Base-by-base conservation (phyloP, 2,329 filamentous ascomycete genomes). In the Beauveria caledonica region DNA sequence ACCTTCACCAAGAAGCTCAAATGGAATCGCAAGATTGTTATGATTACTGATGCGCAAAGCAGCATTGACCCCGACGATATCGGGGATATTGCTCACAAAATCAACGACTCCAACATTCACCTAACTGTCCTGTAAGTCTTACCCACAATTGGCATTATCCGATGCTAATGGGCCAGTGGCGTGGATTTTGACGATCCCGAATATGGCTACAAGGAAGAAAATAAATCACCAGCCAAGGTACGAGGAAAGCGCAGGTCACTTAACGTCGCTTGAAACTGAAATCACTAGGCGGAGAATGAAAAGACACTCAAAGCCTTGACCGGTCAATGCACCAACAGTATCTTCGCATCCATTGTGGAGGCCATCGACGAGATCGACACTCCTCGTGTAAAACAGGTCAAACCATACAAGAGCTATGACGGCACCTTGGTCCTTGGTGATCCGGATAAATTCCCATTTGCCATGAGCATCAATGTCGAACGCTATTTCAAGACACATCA, bases 121-220 rank as follows among this genome's bases (percentile, higher is more conserved):
- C 77, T 99, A 48, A 81, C 87, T 1, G 77, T 97, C 11, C 75
- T 97, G 87, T 92, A 73, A 73, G 88, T 80, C 4, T 11, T 9
- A 4, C 9, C 3, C 7, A n/a, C 21, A 2, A 11, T n/a, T n/a
- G 6, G n/a, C 13, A 17, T 7, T 4, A 45, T 23, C 3, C 8
- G 5, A 36, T 36, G 52, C 67, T 72, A 62, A 72, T 58, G 48
- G 40, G 9, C 15, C 46, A 92, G 88, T 58, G 94, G 94, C 15
- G 84, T 96, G 19, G 94, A 99, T 71, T 97, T 99, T 72, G 92
- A 99, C 70, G 92, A 97, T 71, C 71, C 84, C 1, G 92, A 96
- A 2, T 96, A 88, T 69, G 92, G 92, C 46, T 89, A 90, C 70
- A 96, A 96, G 72, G 93, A 97, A 74, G 92, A 97, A 71, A 84